phyloP scores from a whole-genome alignment of 1,139 yeast species.

The Cylindricascospora bacillispora region DNA sequence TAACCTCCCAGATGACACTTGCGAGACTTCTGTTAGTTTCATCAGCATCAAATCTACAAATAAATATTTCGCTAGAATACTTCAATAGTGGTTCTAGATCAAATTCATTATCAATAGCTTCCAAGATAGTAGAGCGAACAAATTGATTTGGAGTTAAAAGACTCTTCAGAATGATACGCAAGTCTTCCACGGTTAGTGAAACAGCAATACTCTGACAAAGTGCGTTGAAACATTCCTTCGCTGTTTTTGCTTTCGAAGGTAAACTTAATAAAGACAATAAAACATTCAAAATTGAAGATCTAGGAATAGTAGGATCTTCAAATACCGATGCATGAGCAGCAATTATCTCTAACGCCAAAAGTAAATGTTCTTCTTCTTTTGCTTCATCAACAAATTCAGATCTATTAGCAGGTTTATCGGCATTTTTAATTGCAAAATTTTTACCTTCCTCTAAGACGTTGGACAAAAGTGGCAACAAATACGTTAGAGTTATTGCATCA shows the following conservation, averaged over 20 bases:
- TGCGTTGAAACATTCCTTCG: constrained; percentile 71
- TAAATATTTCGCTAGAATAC: constrained; percentile 61
- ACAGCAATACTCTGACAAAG: constrained; percentile 65
- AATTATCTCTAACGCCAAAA: constrained; percentile 66
- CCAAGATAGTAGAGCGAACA: constrained; percentile 69
- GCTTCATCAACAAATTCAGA: constrained; percentile 68
- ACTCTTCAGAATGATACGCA: constrained; percentile 45
- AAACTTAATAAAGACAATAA: constrained; percentile 55
- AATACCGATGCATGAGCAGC: constrained; percentile 67
- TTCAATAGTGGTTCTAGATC: constrained; percentile 48
- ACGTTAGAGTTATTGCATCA: constrained; percentile 56
- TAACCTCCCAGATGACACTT: constrained; percentile 75
- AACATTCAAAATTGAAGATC: constrained; percentile 48
- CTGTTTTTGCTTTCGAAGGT: constrained; percentile 66
- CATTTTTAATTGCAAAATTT: constrained; percentile 37
- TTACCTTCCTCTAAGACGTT: constrained; percentile 52
- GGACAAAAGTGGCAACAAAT: constrained; percentile 59
- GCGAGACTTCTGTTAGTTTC: constrained; percentile 54
- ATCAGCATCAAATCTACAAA: constrained; percentile 66
- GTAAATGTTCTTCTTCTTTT: constrained; percentile 75
- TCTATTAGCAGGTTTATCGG: constrained; percentile 35
- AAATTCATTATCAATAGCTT: constrained; percentile 76
- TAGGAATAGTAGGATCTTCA: constrained; percentile 53
- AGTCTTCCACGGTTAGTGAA: constrained; percentile 43
- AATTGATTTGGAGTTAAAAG: constrained; percentile 51